Percentiles rank a stretch among this genome's conserved stretches.
These are phyloP conservation scores for Globisporangium orthogonon DNA, from an alignment of 352 stramenopile species.

Conservation along the genomic window DNA sequence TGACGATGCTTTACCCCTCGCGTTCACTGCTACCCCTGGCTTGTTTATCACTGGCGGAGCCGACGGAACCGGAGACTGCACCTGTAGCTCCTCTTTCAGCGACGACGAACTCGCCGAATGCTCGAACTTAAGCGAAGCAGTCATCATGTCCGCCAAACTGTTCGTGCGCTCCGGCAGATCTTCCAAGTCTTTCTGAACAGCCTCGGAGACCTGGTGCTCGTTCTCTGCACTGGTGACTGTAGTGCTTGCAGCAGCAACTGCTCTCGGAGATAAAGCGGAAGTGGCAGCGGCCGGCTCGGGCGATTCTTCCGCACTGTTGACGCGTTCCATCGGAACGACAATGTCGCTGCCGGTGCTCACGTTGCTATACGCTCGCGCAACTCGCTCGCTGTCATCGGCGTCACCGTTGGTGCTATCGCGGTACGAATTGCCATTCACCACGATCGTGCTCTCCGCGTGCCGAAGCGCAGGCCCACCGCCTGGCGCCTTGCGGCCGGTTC, in stretches of 20 bases:
- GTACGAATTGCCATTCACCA: slow-evolving; percentile 8
- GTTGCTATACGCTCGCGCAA: slow-evolving; percentile 16
- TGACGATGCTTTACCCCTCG: background rate
- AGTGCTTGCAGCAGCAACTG: background rate
- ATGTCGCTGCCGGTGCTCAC: slow-evolving; percentile 27
- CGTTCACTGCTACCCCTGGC: background rate
- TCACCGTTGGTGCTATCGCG: background rate
- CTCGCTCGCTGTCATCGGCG: slow-evolving; percentile 5
- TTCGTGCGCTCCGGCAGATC: slow-evolving; percentile 45
- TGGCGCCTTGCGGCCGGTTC: slow-evolving; percentile 40
- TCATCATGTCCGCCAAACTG: slow-evolving; percentile 23
- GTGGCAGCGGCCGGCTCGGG: background rate
- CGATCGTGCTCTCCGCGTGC: slow-evolving; percentile 11
- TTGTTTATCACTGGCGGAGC: background rate
- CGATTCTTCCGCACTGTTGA: background rate
- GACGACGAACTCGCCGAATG: slow-evolving; percentile 17
- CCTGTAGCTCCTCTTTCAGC: slow-evolving; percentile 1
- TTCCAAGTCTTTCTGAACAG: slow-evolving; percentile 27
- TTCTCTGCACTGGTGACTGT: background rate
- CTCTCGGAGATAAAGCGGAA: too few species aligned
- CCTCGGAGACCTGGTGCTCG: background rate
- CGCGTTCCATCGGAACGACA: slow-evolving; percentile 13
- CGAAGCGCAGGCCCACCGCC: slow-evolving; percentile 9
- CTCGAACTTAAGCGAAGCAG: slow-evolving; percentile 34
- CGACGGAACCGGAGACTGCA: background rate